Base-by-base conservation (phyloP, 805 yeast genomes). In the Wickerhamiella kazuoi region DNA sequence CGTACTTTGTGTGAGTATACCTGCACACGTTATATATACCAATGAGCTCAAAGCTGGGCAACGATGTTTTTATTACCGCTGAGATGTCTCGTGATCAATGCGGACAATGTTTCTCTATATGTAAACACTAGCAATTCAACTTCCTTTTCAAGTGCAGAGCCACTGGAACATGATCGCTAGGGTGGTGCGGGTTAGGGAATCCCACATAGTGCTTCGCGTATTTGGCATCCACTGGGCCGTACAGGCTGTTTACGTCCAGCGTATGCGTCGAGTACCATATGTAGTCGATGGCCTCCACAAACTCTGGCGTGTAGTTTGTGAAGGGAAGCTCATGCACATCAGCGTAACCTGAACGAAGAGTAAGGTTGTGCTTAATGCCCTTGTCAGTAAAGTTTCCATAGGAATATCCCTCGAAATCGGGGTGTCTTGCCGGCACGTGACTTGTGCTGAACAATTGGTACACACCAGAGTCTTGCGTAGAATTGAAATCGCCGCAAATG, bases 401-500 rank as follows among this genome's bases (percentile, higher is more conserved):
- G 52, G 80, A 87, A 53, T 90, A 71, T 13, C 90, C 93, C 28
- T 71, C 74, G 54, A 86, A 64, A 59, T 90, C 98, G 18, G 60
- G 64, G 57, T 87, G 97, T 36, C 74, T 69, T 21, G 55, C 49
- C 40, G 73, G 67, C n/a, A 79, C 83, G 30, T 70, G 61, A 30
- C 97, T 94, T 26, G 78, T 76, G 26, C 90, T 72, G 50, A 90
- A 71, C 46, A 90, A 67, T 61, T 84, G 90, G 56, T 82, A 87
- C 16, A 90, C 99, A 2, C 97, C 98, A 46, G 93, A 78, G 50
- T 79, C 75, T 16, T 69, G 62, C 37, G 77, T 76, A 1, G 97
- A 87, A 60, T 90, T 90, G 65, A 84, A 86, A 64, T 90, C 98
- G 57, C 97, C 97, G 63, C 96, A 81, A 30, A 90, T 74, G 15